These are phyloP conservation scores for Lachnellula arida DNA, from an alignment of 2,329 filamentous ascomycete species.

Conservation along the genomic window DNA sequence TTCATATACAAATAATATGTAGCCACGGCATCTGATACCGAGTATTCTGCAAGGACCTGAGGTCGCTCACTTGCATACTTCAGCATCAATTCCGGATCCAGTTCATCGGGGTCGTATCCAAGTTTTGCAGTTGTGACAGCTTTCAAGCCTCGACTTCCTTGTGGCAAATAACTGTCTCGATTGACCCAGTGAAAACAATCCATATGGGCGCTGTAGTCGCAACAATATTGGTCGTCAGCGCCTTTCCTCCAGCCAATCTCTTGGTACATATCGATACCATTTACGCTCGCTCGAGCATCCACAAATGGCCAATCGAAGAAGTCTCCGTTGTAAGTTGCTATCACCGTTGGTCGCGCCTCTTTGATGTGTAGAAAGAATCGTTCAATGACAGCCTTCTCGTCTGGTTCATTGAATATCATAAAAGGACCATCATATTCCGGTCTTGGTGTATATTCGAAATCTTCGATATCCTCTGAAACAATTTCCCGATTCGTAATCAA, in stretches of 20 bases:
- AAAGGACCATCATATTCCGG: conserved; percentile 94
- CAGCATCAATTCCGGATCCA: conserved; percentile 97
- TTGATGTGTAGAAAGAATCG: conserved; percentile 96
- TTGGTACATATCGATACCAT: conserved; percentile 98
- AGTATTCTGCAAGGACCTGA: conserved; percentile 94
- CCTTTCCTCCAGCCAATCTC: conserved; percentile 98
- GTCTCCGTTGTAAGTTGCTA: conserved; percentile 99
- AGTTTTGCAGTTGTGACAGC: conserved; percentile 97
- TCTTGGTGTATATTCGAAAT: conserved; percentile 97
- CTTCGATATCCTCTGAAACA: conserved; percentile 92
- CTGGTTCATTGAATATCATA: conserved; percentile 96
- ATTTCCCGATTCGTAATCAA: conserved; percentile 97
- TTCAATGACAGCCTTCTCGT: conserved; percentile 83
- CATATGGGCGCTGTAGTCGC: conserved; percentile 95
- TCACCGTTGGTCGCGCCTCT: conserved; percentile 88
- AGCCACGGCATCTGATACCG: conserved; percentile 95
- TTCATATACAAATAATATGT: conserved; percentile 99
- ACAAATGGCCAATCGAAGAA: conserved; percentile 99
- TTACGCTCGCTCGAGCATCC: conserved; percentile 84
- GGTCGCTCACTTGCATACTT: conserved; percentile 85
- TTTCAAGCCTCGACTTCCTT: conserved; percentile 94
- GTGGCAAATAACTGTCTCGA: conserved; percentile 94
- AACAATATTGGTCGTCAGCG: conserved; percentile 93
- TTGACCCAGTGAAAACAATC: conserved; percentile 99
- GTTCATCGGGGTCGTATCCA: conserved; percentile 95